These are phyloP conservation scores for Prunus campanulata DNA, from an alignment of 306 rosid species.

Conservation along the genomic window DNA sequence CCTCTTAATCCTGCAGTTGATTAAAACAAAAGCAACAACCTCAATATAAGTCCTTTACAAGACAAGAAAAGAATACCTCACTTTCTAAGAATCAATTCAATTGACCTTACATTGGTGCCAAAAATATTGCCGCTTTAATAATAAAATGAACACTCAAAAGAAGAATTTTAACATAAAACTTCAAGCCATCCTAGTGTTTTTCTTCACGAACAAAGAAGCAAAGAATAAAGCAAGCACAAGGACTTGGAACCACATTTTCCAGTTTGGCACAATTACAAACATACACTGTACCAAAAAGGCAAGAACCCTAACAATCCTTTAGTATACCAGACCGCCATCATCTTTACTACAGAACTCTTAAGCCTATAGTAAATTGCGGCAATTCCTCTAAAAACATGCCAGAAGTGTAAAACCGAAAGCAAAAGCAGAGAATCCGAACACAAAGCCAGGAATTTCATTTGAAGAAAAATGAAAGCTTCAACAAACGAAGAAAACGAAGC, in stretches of 20 bases:
- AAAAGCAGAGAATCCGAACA: neutral
- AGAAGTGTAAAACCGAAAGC: neutral
- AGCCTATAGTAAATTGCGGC: conserved; percentile 8
- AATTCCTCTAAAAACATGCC: conserved; percentile 8
- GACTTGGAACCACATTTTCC: neutral
- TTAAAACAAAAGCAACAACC: neutral
- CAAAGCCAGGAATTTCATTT: conserved; percentile 12
- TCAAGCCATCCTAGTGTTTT: conserved; percentile 8
- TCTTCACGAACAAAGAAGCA: neutral
- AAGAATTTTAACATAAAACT: neutral
- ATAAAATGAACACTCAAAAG: conserved; percentile 5
- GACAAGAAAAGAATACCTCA: neutral
- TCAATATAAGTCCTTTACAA: neutral
- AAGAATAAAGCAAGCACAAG: neutral
- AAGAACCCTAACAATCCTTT: neutral
- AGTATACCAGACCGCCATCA: neutral
- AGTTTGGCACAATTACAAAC: neutral
- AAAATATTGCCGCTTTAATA: conserved; percentile 8
- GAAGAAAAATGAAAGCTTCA: conserved; percentile 4
- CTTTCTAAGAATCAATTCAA: conserved; percentile 7
- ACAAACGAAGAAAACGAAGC: conserved; percentile 8
- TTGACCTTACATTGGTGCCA: conserved; percentile 7
- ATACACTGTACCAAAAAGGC: neutral
- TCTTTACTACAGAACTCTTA: conserved; percentile 1
- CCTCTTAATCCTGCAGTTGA: conserved; percentile 20